Evolutionary conservation across 768 basidiomycete genomes (phyloP).

Genomic region (Psilocybe sp.): DNA sequence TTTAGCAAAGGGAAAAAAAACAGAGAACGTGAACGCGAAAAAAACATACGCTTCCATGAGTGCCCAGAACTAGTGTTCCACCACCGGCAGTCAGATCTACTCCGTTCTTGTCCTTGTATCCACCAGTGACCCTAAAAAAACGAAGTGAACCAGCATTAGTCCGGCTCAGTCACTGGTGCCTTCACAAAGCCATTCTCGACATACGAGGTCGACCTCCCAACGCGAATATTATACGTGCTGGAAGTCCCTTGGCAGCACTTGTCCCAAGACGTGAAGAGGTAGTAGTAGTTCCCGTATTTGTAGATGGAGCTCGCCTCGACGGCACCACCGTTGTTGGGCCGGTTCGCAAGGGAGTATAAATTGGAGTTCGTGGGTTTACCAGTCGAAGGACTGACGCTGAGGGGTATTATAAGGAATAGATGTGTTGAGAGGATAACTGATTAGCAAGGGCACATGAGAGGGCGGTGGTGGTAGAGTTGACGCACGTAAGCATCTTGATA

Average conservation of each 20-base stretch:
- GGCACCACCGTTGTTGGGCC: slow-evolving; percentile 38
- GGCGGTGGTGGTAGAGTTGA: slow-evolving; percentile 13
- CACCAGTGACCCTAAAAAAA: slow-evolving; percentile 33
- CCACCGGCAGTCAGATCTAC: slow-evolving; percentile 44
- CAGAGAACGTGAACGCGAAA: background rate
- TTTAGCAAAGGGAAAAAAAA: background rate
- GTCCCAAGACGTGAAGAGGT: slow-evolving; percentile 58
- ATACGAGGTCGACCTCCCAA: slow-evolving; percentile 44
- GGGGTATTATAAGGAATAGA: no score
- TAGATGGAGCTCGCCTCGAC: slow-evolving; percentile 47
- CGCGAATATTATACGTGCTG: slow-evolving; percentile 58
- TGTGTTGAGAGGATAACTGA: no score
- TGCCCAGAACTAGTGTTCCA: slow-evolving; percentile 45
- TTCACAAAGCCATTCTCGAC: slow-evolving; percentile 8
- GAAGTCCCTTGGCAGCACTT: slow-evolving; percentile 44
- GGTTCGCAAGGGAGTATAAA: slow-evolving; percentile 34
- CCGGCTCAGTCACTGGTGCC: background rate
- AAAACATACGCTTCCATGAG: slow-evolving; percentile 36
- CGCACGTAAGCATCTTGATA: slow-evolving; percentile 36
- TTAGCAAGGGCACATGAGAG: no score
- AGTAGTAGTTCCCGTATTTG: slow-evolving; percentile 41
- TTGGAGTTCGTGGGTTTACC: slow-evolving; percentile 27
- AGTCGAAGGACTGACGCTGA: slow-evolving; percentile 8
- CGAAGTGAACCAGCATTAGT: background rate
- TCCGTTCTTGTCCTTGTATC: slow-evolving; percentile 43